Evolutionary conservation across 345 rosid species (phyloP), one percentile per base, ranked within the genome.

Genomic region (Eucalyptus erythrocorys): DNA sequence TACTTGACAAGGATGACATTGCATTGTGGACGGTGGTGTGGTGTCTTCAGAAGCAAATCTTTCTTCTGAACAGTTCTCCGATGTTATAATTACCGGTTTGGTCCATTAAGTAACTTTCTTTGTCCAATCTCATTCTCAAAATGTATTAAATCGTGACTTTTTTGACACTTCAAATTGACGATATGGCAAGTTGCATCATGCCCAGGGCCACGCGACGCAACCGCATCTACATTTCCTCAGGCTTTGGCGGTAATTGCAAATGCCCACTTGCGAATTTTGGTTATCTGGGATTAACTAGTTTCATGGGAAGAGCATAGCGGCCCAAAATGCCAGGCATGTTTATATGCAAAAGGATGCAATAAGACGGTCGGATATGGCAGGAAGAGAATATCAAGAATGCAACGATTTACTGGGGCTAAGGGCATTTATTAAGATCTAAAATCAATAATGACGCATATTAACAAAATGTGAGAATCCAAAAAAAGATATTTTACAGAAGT

Each of bases 1-100:
- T n/a, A 64, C 76, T 64, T 0, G 10, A n/a, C 0, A 0, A n/a
- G 76, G 82, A 37, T 21, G 82, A 21, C 26, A 76, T 37, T 10
- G 82, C 27, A 76, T 76, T 37, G 82, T 11, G 47, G 82, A 37
- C 45, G 7, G 37, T 68, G 43, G 45, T 37, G 13, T 34, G 45
- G 43, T 2, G 81, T 34, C 82, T 19, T 71, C 14, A 19, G 45
- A 71, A 71, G 12, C 82, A 71, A 37, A 71, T 71, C 45, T 37
- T 21, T 10, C 82, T 37, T 5, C 13, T 37, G 0, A 19, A 17
- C 45, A 10, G 27, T 37, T 37, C 81, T 71, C 81, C 40, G 19
- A 37, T 71, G 81, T 71, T 10, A 10, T 10, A 8, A 5, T 71
- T 24, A 10, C 45, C 45, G 27, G 26, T 37, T 71, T 10, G 45